Conservation (phyloP, 192 early-diverging fungal species). For the Bifiguratus adelaidae region DNA sequence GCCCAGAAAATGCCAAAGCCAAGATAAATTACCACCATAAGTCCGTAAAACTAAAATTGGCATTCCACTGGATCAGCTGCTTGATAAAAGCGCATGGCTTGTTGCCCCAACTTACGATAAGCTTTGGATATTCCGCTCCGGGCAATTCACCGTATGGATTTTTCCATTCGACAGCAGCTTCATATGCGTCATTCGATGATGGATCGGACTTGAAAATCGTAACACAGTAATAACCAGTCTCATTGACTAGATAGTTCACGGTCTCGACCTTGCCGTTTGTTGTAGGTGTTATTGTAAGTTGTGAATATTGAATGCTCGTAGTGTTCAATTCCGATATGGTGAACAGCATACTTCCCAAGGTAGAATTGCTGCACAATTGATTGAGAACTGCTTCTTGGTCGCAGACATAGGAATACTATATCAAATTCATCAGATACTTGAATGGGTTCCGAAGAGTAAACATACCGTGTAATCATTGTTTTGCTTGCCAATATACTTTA, state of each 20-base stretch:
- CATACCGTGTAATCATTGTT: background rate
- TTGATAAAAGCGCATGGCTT: background rate
- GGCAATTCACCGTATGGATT: slow-evolving; percentile 81
- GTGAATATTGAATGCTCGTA: slow-evolving; percentile 15
- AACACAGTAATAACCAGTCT: slow-evolving; percentile 85
- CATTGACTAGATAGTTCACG: slow-evolving; percentile 50
- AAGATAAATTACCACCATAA: slow-evolving; percentile 63
- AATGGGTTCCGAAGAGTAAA: background rate
- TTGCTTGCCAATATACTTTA: slow-evolving; percentile 18
- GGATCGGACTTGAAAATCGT: slow-evolving; percentile 16
- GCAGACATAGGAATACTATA: slow-evolving; percentile 19
- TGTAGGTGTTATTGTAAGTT: slow-evolving; percentile 12
- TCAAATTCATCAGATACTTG: background rate
- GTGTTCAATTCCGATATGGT: slow-evolving; percentile 24
- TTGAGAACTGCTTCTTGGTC: slow-evolving; percentile 37
- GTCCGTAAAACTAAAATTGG: slow-evolving; percentile 56
- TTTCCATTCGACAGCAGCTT: slow-evolving; percentile 48
- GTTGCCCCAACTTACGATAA: slow-evolving; percentile 37
- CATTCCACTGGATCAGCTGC: background rate
- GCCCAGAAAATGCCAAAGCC: slow-evolving; percentile 70
- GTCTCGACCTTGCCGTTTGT: slow-evolving; percentile 26
- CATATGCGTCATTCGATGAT: slow-evolving; percentile 12
- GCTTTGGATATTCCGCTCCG: slow-evolving; percentile 80
- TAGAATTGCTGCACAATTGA: slow-evolving; percentile 33
- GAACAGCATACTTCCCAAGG: slow-evolving; percentile 45